phyloP scores from a whole-genome alignment of 2,329 filamentous ascomycete species.

The Cordyceps farinosa region DNA sequence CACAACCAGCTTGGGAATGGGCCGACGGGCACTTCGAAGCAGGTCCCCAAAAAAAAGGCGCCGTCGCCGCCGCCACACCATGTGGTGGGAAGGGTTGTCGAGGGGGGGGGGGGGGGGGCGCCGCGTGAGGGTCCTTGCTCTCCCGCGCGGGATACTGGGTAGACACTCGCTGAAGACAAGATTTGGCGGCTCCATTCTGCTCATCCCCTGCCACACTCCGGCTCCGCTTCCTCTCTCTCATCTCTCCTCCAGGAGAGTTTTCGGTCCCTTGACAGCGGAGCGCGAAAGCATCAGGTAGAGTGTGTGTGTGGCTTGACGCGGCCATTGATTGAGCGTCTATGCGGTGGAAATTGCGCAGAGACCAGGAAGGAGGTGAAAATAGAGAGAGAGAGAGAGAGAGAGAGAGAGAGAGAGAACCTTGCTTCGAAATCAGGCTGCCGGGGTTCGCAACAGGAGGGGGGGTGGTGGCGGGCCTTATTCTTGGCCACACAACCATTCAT shows the following conservation, averaged over 20 bases:
- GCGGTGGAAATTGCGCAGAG: not conserved
- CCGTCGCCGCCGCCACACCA: constrained; percentile 10
- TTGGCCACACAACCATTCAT: not conserved
- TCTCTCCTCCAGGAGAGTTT: not conserved
- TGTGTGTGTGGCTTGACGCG: constrained; percentile 2
- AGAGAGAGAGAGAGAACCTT: not conserved
- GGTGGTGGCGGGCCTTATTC: not conserved
- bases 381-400: not conserved
- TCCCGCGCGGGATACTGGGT: not conserved
- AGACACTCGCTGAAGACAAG: not conserved
- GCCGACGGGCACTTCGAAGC: not conserved
- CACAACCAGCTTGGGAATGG: not conserved
- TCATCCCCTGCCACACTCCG: not conserved
- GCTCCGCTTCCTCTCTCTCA: not conserved
- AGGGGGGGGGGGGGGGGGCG: too few species aligned
- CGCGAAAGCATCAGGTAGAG: not conserved
- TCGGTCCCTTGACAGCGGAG: not conserved
- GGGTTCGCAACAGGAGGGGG: constrained; percentile 5
- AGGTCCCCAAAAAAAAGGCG: not conserved
- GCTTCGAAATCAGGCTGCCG: constrained; percentile 14
- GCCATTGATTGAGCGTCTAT: constrained; percentile 6
- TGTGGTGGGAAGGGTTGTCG: constrained; percentile 2
- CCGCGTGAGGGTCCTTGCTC: not conserved
- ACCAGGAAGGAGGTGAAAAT: not conserved
- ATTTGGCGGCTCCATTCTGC: not conserved